These are phyloP conservation scores for Blastocystis sp. DNA, from an alignment of 352 stramenopile genomes.

Conservation along the genomic window DNA sequence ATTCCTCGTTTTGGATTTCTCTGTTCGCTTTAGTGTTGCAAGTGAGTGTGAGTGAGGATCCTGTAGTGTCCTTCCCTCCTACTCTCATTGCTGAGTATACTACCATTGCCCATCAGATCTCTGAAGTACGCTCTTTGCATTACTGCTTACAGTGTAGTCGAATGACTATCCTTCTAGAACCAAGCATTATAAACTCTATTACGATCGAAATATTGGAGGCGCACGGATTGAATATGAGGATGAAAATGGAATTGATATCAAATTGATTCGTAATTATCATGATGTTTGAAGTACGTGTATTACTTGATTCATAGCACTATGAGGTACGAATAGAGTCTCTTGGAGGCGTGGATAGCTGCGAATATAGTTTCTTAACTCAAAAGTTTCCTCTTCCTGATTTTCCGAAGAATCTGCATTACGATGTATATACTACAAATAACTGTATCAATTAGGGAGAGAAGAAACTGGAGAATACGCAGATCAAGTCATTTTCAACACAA, in stretches of 20 bases:
- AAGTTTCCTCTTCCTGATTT: background rate
- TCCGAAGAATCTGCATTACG: background rate
- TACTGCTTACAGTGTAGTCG: background rate
- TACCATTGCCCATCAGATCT: conserved; percentile 9
- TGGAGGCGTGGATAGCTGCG: background rate
- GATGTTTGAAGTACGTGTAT: background rate
- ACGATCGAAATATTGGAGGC: background rate
- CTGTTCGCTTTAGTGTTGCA: background rate
- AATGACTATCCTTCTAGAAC: conserved; percentile 9
- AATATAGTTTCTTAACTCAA: conserved; percentile 50
- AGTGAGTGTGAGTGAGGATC: background rate
- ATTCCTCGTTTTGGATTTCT: background rate
- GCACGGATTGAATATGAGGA: background rate
- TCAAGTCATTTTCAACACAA: background rate
- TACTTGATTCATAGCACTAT: background rate
- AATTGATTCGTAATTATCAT: background rate
- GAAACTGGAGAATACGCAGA: background rate
- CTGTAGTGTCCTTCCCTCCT: background rate
- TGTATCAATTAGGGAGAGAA: background rate
- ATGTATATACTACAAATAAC: background rate
- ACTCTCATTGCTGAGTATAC: background rate
- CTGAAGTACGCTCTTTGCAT: background rate
- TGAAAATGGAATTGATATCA: background rate
- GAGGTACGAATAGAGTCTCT: conserved; percentile 18
- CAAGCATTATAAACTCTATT: background rate